Evolutionary conservation across 345 rosid genomes (phyloP), one percentile per base, ranked within the genome.

Genomic region (Syzygium oleosum): DNA sequence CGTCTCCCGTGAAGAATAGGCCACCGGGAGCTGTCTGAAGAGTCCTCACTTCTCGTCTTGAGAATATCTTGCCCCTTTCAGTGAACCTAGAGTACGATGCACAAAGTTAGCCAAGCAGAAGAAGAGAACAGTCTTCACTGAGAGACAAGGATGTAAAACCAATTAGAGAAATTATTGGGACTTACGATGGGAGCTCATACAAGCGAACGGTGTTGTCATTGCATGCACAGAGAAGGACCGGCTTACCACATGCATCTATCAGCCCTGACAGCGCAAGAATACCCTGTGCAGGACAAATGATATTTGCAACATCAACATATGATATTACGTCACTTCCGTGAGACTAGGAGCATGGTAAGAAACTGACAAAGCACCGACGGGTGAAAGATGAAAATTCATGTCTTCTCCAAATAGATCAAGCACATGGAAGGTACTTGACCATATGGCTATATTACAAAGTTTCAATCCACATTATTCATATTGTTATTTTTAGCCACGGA

Each of bases 1-100:
- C 92, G 61, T 95, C 97, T 25, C 97, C 95, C 0, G 92, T 92
- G 87, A 94, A 95, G 77, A 94, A 89, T 7, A 92, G 86, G 34
- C 92, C 91, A 23, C 78, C 90, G 4, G 93, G 92, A 89, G 94
- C 95, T 3, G 84, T 52, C 43, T 90, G 83, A 61, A 94, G 79
- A 34, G 89, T 85, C 73, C 91, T 53, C 7, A 94, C 90, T 85
- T 85, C 93, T 31, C 85, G 54, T 52, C 89, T 86, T 6, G 94
- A 90, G 53, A 89, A 93, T 84, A 94, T 90, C 91, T 88, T 91
- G 52, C 94, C 97, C 87, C 97, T 92, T 78, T 92, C 93, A 3
- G 51, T 12, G 59, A 94, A 93, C 86, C 95, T 92, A 41, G 4
- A 2, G 63, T 68, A 68, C 14, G 38, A 86, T 63, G 49, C 25